phyloP scores from a whole-genome alignment of 73 alveolate species.

The Durusdinium trenchii region DNA sequence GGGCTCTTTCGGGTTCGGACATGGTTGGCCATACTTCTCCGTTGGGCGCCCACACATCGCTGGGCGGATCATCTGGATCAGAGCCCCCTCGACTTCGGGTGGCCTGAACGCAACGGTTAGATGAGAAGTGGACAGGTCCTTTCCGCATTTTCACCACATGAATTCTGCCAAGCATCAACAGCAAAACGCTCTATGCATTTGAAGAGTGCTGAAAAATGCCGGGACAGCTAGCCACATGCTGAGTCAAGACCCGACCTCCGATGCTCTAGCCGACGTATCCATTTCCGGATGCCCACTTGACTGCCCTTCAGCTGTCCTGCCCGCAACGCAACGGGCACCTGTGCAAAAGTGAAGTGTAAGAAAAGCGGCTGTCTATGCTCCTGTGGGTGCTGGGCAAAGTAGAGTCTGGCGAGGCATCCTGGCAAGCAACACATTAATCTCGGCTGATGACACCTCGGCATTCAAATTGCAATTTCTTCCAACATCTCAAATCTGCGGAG shows the following conservation, averaged over 20 bases:
- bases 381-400: background rate
- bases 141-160: background rate
- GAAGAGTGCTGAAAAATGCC: too few relatives aligned
- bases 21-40: background rate
- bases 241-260: background rate
- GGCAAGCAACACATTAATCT: too few relatives aligned
- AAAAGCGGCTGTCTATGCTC: background rate
- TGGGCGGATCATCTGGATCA: conserved; percentile 45
- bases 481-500: too few relatives aligned
- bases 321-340: too few relatives aligned
- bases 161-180: background rate
- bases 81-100: conserved; percentile 40
- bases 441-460: too few relatives aligned
- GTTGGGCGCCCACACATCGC: conserved; percentile 12
- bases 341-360: too few relatives aligned
- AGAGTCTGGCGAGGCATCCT: conserved; percentile 19
- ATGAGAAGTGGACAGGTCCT: background rate
- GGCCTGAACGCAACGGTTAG: background rate
- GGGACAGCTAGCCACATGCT: background rate
- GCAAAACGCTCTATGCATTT: background rate
- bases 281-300: background rate
- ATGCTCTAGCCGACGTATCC: background rate
- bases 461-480: too few relatives aligned
- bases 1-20: background rate
- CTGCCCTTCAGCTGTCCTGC: background rate